Evolutionary conservation across 768 basidiomycete species (phyloP), one percentile per base, ranked within the genome.

Genomic region (Kwoniella botswanensis): DNA sequence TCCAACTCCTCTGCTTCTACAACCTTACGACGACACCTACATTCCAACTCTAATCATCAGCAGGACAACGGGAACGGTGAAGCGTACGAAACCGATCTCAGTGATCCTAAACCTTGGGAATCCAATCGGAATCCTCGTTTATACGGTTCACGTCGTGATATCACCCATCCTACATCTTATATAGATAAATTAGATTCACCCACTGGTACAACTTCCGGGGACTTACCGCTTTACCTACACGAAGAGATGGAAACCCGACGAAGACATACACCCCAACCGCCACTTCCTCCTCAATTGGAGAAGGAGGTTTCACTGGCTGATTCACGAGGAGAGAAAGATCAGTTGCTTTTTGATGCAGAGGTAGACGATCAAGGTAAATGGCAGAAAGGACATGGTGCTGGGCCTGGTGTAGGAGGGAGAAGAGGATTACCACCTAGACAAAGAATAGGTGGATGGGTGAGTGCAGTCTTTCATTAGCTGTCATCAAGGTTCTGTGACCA

Each of bases 391-490:
- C 77, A 78, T 67, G 79, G 79, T 1, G 71, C 76, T 9, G 82
- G 82, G 9, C 81, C 81, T 21, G 79, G 82, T 13, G 66, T 72
- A 46, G 81, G 82, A 10, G 82, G 82, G 1, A 72, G 76, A 58
- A 74, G 82, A 57, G 82, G 82, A n/a, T 70, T 83, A 18, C 79
- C 77, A 21, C 81, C 81, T 13, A 73, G 77, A 44, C 75, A 76
- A 44, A 73, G 81, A 22, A 70, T 76, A 63, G 63, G 74, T 2
- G 77, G 73, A 54, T 80, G 81, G 80, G 78, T 78, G 64, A 79
- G 78, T 71, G 13, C 29, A 12, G 4, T 6, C 6, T 50, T 2
- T 4, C 18, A 54, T 17, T n/a, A 46, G 63, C 44, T 17, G 0
- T 0, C 42, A 9, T 13, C n/a, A 5, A 24, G 54, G 53, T 5